phyloP scores from a whole-genome alignment of 371 early-diverging fungal species.

The Mortierella sp. region DNA sequence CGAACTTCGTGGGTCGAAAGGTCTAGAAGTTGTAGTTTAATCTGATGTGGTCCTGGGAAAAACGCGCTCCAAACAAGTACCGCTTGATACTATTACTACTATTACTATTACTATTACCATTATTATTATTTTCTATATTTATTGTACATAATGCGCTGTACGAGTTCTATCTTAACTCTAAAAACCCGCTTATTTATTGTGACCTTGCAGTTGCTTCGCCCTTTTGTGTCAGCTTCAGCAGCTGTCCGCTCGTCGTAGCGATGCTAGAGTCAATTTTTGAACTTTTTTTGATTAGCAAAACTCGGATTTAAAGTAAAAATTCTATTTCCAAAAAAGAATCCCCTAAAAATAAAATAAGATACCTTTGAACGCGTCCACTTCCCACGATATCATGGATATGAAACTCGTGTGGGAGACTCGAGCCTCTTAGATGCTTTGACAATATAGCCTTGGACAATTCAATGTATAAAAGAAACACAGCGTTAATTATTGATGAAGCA shows the following conservation, averaged over 20 bases:
- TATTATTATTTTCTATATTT: conserved; percentile 2
- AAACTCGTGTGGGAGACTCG: conserved; percentile 47
- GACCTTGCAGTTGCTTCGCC: conserved; percentile 46
- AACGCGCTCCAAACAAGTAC: neutral
- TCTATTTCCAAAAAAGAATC: neutral
- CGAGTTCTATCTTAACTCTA: neutral
- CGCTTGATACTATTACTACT: neutral
- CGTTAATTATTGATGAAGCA: neutral
- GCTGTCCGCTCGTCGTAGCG: conserved; percentile 39
- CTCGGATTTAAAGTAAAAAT: neutral
- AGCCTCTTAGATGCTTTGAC: conserved; percentile 40
- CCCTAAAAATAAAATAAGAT: neutral
- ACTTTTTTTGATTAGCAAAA: neutral
- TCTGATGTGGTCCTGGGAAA: neutral
- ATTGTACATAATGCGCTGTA: neutral
- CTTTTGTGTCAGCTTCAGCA: conserved; percentile 44
- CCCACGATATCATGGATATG: conserved; percentile 53
- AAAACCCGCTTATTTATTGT: neutral
- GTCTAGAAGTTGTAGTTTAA: conserved; percentile 48
- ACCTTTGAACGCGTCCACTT: conserved; percentile 53
- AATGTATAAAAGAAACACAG: neutral
- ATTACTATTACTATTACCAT: neutral
- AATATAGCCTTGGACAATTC: conserved; percentile 21
- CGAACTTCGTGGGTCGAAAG: conserved; percentile 41
- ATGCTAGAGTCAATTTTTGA: conserved; percentile 10